A percentile compares a stretch with the other conserved stretches of the same genome.
Evolutionary conservation across 1,284 basidiomycete species (phyloP).

Genomic region (Irpex sp.): DNA sequence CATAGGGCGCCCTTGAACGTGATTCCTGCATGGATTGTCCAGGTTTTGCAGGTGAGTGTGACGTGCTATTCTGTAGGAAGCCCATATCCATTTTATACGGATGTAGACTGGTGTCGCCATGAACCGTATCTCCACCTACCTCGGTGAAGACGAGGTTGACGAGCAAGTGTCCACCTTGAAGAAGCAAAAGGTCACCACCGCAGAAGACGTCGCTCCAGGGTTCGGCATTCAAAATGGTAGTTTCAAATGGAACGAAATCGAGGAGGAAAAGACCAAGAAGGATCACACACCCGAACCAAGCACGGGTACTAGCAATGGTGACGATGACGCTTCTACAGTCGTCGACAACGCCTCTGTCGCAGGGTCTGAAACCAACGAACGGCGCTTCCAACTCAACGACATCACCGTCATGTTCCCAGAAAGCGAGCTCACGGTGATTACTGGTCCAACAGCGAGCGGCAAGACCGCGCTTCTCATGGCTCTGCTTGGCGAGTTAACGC

Average conservation of each 20-base stretch:
- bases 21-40: slow-evolving; percentile 65
- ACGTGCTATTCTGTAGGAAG: background rate
- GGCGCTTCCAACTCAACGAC: slow-evolving; percentile 62
- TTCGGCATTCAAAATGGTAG: slow-evolving; percentile 64
- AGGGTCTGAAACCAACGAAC: slow-evolving; percentile 29
- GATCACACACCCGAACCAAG: slow-evolving; percentile 8
- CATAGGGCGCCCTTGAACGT: slow-evolving; percentile 60
- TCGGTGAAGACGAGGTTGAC: slow-evolving; percentile 75
- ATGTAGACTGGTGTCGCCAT: slow-evolving; percentile 69
- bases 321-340: slow-evolving; percentile 22
- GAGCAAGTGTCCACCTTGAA: slow-evolving; percentile 36
- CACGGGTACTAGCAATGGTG: slow-evolving; percentile 11
- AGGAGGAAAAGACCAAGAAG: slow-evolving; percentile 30
- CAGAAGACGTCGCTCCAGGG: slow-evolving; percentile 35
- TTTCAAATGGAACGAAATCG: slow-evolving; percentile 70
- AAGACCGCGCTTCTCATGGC: slow-evolving; percentile 77
- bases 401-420: slow-evolving; percentile 69
- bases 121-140: slow-evolving; percentile 77
- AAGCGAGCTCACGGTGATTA: slow-evolving; percentile 60
- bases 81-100: slow-evolving; percentile 11
- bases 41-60: slow-evolving; percentile 47
- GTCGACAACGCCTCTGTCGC: slow-evolving; percentile 18
- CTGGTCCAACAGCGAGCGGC: slow-evolving; percentile 75
- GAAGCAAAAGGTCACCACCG: slow-evolving; percentile 20
- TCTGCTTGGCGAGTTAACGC: slow-evolving; percentile 63